Conservation (phyloP, 805 yeast species). For the Myxozyma nipponensis region DNA sequence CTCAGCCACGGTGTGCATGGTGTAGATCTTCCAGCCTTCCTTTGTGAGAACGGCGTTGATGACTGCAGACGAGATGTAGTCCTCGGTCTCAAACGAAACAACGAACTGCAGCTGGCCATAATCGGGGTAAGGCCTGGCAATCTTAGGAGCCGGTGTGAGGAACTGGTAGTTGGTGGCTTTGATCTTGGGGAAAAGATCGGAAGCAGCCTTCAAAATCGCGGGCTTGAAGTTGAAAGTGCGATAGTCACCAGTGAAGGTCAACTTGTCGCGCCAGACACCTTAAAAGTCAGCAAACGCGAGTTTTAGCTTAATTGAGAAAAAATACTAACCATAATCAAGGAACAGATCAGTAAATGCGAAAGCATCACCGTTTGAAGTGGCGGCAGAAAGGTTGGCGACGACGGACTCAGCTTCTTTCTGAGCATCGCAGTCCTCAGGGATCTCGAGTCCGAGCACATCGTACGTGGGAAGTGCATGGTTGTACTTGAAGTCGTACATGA, state of each 20-base stretch:
- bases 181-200: not conserved
- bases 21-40: not conserved
- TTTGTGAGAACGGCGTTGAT: not conserved
- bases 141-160: not conserved
- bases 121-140: not conserved
- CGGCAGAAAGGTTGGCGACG: too few relatives aligned
- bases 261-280: too few relatives aligned
- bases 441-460: not conserved
- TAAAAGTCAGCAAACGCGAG: too few relatives aligned
- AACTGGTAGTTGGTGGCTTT: not conserved
- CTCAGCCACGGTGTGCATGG: constrained; percentile 1
- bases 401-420: too few relatives aligned
- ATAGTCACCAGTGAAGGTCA: too few relatives aligned
- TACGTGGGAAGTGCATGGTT: not conserved
- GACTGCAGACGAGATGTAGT: not conserved
- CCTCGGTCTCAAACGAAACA: not conserved
- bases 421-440: constrained; percentile 1
- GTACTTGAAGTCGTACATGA: constrained; percentile 1
- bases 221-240: not conserved
- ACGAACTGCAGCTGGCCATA: not conserved
- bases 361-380: not conserved
- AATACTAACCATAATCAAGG: not conserved
- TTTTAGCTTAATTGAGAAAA: too few relatives aligned
- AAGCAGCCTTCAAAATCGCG: not conserved
- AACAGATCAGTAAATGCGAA: not conserved